Evolutionary conservation across 345 rosid genomes (phyloP).

Genomic region (Cardamine occulta): DNA sequence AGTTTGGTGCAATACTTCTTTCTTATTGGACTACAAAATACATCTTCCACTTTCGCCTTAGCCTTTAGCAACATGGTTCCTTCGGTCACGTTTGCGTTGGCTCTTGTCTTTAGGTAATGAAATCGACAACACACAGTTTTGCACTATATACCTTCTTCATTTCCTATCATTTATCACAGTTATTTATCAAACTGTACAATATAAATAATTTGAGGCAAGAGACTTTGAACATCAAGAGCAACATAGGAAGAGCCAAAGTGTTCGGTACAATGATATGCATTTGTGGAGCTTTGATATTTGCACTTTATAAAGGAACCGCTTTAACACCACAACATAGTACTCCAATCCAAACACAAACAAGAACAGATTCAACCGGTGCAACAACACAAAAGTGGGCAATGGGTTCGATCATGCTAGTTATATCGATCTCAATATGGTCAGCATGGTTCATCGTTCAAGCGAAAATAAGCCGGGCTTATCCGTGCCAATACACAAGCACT

Average conservation of each 20-base stretch:
- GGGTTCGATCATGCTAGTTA: conserved; percentile 53
- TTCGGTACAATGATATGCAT: conserved; percentile 59
- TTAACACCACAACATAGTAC: conserved; percentile 33
- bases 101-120: conserved; percentile 56
- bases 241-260: conserved; percentile 60
- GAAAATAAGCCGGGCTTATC: conserved; percentile 50
- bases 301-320: conserved; percentile 58
- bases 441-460: conserved; percentile 66
- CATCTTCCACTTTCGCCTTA: conserved; percentile 62
- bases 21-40: conserved; percentile 60
- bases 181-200: background rate
- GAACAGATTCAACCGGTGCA: conserved; percentile 3
- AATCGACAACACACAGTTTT: background rate
- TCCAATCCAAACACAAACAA: conserved; percentile 22
- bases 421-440: conserved; percentile 59
- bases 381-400: conserved; percentile 50
- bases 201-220: conserved; percentile 48
- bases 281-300: conserved; percentile 58
- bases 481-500: conserved; percentile 67
- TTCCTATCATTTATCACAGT: background rate
- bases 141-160: background rate
- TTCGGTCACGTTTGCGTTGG: conserved; percentile 55
- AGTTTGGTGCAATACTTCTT: conserved; percentile 57
- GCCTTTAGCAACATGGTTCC: conserved; percentile 72
- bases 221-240: conserved; percentile 51